These are phyloP conservation scores for Pseudogymnoascus sp. DNA, from an alignment of 2,329 filamentous ascomycete genomes.

Conservation along the genomic window DNA sequence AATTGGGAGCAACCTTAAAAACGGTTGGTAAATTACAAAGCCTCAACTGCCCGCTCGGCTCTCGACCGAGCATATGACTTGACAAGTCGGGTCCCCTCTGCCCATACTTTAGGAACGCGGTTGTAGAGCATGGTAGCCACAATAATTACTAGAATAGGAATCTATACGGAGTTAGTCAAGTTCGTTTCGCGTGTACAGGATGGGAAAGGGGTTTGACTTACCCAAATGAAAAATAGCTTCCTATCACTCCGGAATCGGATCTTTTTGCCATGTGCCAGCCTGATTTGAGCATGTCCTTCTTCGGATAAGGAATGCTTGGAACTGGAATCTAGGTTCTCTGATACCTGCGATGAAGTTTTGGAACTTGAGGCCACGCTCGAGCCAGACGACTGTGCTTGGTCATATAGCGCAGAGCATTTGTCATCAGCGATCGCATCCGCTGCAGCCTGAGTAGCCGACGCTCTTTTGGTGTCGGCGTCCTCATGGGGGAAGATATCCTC, in stretches of 20 bases:
- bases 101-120: slow-evolving; percentile 41
- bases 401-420: slow-evolving; percentile 48
- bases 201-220: slow-evolving; percentile 29
- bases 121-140: slow-evolving; percentile 43
- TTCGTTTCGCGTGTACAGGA: background rate
- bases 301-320: slow-evolving; percentile 56
- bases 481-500: slow-evolving; percentile 64
- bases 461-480: slow-evolving; percentile 47
- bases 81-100: slow-evolving; percentile 16
- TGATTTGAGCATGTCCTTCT: slow-evolving; percentile 56
- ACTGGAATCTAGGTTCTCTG: slow-evolving; percentile 49
- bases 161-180: slow-evolving; percentile 30
- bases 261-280: slow-evolving; percentile 52
- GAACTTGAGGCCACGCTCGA: slow-evolving; percentile 27
- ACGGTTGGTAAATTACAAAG: background rate
- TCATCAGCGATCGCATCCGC: slow-evolving; percentile 51
- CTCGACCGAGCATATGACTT: slow-evolving; percentile 20
- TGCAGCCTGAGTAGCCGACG: slow-evolving; percentile 49
- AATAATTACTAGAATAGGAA: slow-evolving; percentile 42
- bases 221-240: slow-evolving; percentile 63
- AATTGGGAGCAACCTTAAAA: background rate
- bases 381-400: slow-evolving; percentile 31
- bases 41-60: slow-evolving; percentile 20
- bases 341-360: slow-evolving; percentile 31
- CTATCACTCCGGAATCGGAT: slow-evolving; percentile 53